Percentiles rank a stretch among this genome's conserved stretches.
Conservation (phyloP, 208 protist genomes). For the Lotmaria passim region DNA sequence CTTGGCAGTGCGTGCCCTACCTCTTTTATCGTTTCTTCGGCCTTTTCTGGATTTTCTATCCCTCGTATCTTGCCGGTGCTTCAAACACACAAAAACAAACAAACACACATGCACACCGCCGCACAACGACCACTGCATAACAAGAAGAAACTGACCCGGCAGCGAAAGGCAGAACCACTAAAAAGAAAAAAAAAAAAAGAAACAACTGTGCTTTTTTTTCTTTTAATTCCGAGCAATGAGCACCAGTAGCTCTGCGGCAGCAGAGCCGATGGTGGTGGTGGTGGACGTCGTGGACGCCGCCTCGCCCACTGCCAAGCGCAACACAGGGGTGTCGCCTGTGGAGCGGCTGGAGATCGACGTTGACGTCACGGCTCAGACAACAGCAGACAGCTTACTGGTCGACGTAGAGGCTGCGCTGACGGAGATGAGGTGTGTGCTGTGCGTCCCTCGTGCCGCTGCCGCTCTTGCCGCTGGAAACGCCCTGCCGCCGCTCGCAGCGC, state of each 20-base stretch:
- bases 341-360: constrained; percentile 30
- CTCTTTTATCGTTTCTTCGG: too few relatives aligned
- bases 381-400: constrained; percentile 2
- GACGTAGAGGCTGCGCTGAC: constrained; percentile 26
- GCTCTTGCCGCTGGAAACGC: constrained; percentile 16
- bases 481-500: constrained; percentile 3
- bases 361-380: constrained; percentile 18
- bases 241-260: background rate
- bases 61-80: too few relatives aligned
- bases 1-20: too few relatives aligned
- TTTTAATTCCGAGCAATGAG: background rate
- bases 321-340: background rate
- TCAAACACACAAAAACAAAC: too few relatives aligned
- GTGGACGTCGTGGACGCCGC: constrained; percentile 18
- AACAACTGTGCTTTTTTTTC: too few relatives aligned
- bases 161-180: too few relatives aligned
- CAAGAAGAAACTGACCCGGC: too few relatives aligned
- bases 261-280: constrained; percentile 26
- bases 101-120: too few relatives aligned
- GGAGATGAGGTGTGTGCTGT: constrained; percentile 27
- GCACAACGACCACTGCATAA: too few relatives aligned
- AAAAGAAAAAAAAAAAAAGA: too few relatives aligned
- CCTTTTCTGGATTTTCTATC: too few relatives aligned
- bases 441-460: constrained; percentile 4
- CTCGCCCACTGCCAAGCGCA: background rate